Base-by-base conservation (phyloP, 495 filamentous ascomycete genomes). In the Penicillium nucicola region DNA sequence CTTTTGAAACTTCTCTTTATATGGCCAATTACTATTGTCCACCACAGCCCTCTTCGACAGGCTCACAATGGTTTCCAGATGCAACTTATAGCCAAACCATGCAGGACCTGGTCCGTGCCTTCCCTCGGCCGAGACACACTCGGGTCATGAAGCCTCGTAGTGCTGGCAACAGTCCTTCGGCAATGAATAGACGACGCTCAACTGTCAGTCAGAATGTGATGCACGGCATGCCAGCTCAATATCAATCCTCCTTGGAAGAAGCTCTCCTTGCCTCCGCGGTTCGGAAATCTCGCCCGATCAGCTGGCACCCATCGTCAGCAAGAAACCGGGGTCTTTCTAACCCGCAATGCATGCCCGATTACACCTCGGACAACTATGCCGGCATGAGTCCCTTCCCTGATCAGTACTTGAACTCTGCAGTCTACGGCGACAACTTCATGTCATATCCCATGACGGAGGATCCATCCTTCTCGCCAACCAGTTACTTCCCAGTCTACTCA, bases 91-190 rank as follows among this genome's bases (percentile, higher is more conserved):
- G 44, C 33, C 55, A 56, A 20, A 51, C 53, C 49, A 58, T 67
- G 45, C 65, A 61, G 42, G 64, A 72, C 48, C 57, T 68, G 60
- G 50, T 59, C 23, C 56, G 53, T 52, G 62, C 66, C 52, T 69
- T 74, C 43, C 66, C 67, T 37, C 63, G 56, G 30, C 57, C 68
- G 10, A 66, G 65, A 51, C 59, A 62, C 34, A 52, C 81, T 62
- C 76, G 85, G 53, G 72, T 89, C 42, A 73, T 75, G 43, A 89
- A 90, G 66, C 81, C 84, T 5, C 77, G 72, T 22, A 88, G 85
- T 68, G 82, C 83, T 42, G 84, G 77, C 64, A 88, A 83, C 69
- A 90, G 85, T 64, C 87, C 87, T 15, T 78, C 84, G 23, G 70
- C 76, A 53, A 68, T 78, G 51, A 69, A 71, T 46, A 71, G 79